A percentile compares a stretch with the other conserved stretches of the same genome.
phyloP scores from a whole-genome alignment of 345 rosid species.

The Garcia nutans region DNA sequence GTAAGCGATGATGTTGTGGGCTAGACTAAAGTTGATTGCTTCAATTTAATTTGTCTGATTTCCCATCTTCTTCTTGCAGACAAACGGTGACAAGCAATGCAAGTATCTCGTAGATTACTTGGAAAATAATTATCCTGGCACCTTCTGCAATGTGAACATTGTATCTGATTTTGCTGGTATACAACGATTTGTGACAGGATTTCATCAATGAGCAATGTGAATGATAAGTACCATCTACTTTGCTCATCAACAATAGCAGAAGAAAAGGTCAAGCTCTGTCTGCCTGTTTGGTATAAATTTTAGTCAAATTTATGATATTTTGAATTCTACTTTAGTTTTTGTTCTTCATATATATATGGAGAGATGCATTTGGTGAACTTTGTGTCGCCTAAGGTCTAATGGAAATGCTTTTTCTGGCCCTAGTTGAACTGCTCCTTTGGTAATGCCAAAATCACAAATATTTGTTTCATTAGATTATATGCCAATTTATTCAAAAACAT shows the following conservation, averaged over 20 bases:
- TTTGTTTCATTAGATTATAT: no score
- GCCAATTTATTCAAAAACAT: no score
- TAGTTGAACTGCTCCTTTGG: not conserved
- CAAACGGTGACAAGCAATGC: constrained; percentile 83
- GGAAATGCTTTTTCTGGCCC: no score
- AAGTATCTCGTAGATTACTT: constrained; percentile 56
- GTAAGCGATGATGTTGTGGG: not conserved
- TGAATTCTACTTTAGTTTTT: not conserved
- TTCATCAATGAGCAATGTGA: constrained; percentile 33
- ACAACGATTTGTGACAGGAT: constrained; percentile 62
- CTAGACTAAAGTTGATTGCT: constrained; percentile 7
- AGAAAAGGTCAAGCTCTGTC: not conserved
- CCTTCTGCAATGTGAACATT: constrained; percentile 49
- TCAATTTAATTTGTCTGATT: not conserved
- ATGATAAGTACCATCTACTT: not conserved
- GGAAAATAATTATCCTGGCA: constrained; percentile 31
- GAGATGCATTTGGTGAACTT: no score
- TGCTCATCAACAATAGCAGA: not conserved
- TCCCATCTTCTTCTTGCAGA: constrained; percentile 42
- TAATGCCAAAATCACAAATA: not conserved
- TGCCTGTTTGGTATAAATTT: not conserved
- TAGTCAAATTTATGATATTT: not conserved
- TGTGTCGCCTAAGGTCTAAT: no score
- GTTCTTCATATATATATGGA: not conserved
- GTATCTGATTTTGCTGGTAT: constrained; percentile 75